Conservation (phyloP, 208 protist species). For the Crithidia expoeki region DNA sequence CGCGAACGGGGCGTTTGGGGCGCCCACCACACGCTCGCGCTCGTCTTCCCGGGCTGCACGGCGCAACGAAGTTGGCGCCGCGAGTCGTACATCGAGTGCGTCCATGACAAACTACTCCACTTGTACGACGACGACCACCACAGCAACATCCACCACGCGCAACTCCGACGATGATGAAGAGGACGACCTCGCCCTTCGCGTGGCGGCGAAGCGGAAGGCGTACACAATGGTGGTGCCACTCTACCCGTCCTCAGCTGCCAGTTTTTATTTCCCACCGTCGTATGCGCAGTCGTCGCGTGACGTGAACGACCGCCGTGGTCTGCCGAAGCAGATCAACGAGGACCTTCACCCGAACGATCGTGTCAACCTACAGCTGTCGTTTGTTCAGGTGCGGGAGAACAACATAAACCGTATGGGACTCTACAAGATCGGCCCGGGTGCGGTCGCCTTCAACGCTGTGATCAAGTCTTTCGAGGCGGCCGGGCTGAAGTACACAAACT, state of each 20-base stretch:
- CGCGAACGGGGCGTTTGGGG: not conserved
- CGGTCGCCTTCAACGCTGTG: slow-evolving; percentile 91
- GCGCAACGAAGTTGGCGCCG: slow-evolving; percentile 2
- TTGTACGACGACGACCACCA: slow-evolving; percentile 22
- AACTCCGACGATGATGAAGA: slow-evolving; percentile 21
- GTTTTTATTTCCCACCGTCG: slow-evolving; percentile 79
- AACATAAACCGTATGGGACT: slow-evolving; percentile 88
- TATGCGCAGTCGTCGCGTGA: slow-evolving; percentile 49
- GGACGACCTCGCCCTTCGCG: slow-evolving; percentile 14
- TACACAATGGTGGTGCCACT: slow-evolving; percentile 68
- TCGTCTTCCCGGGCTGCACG: slow-evolving; percentile 25
- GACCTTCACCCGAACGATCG: slow-evolving; percentile 69
- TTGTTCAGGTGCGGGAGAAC: slow-evolving; percentile 67
- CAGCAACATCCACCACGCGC: slow-evolving; percentile 5
- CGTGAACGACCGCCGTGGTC: slow-evolving; percentile 37
- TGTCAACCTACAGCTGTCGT: slow-evolving; percentile 45
- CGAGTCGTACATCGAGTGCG: slow-evolving; percentile 18
- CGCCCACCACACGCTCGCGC: slow-evolving; percentile 13
- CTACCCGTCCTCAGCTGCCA: slow-evolving; percentile 63
- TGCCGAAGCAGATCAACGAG: slow-evolving; percentile 68
- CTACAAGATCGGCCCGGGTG: slow-evolving; percentile 90
- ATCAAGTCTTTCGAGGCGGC: slow-evolving; percentile 86
- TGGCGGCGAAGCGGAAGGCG: slow-evolving; percentile 15
- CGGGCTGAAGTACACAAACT: slow-evolving; percentile 85
- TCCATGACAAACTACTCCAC: slow-evolving; percentile 20